Percentiles rank a stretch among this genome's conserved stretches.
Conservation (phyloP, 1,139 yeast species). For the Pichia norvegensis region DNA sequence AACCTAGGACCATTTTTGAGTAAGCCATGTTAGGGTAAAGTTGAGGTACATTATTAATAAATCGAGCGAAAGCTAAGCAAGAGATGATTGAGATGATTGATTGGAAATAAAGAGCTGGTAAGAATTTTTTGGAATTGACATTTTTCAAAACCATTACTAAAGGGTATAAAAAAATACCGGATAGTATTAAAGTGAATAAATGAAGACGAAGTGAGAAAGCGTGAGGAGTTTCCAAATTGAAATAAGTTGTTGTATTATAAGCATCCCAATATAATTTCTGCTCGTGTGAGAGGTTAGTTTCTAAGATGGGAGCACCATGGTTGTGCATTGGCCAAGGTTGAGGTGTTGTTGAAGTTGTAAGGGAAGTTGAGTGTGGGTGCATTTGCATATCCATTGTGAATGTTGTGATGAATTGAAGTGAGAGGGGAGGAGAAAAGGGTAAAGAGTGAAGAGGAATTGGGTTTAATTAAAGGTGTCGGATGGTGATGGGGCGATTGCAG, state of each 20-base stretch:
- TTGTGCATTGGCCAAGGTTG: constrained; percentile 41
- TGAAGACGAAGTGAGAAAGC: constrained; percentile 54
- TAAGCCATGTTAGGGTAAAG: constrained; percentile 77
- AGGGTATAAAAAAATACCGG: constrained; percentile 62
- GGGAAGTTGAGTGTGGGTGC: no score
- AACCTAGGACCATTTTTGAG: constrained; percentile 52
- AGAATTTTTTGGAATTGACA: constrained; percentile 45
- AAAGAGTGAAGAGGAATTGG: neutral
- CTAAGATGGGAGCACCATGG: constrained; percentile 74
- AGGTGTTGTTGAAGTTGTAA: constrained; percentile 30
- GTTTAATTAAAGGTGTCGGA: no score
- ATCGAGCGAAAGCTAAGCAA: constrained; percentile 51
- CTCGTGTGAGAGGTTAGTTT: constrained; percentile 60
- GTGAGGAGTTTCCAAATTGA: constrained; percentile 46
- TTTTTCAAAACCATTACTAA: constrained; percentile 57
- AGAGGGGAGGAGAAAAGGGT: neutral
- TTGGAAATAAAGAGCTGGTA: constrained; percentile 46
- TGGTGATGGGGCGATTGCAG: no score
- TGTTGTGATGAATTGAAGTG: neutral
- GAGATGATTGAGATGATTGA: constrained; percentile 41
- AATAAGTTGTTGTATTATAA: constrained; percentile 75
- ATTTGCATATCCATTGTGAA: neutral
- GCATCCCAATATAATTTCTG: constrained; percentile 72
- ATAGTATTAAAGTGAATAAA: constrained; percentile 36
- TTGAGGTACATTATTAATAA: constrained; percentile 52